Conservation (phyloP, 2,329 filamentous ascomycete genomes). For the Cordyceps farinosa region DNA sequence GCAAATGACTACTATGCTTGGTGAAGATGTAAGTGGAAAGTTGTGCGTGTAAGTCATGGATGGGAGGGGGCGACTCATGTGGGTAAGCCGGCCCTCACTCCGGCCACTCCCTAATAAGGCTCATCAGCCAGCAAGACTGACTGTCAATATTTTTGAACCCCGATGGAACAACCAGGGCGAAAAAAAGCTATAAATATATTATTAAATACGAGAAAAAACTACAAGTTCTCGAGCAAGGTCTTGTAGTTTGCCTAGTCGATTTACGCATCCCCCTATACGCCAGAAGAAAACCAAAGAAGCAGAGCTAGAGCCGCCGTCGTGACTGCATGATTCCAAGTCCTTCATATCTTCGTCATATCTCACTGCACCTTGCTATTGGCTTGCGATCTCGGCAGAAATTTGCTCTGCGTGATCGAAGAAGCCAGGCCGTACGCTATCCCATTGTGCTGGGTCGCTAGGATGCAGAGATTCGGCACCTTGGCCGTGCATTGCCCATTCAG, state of each 20-base stretch:
- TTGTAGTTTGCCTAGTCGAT: neutral
- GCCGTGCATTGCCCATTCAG: constrained; percentile 25
- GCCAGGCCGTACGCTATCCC: constrained; percentile 26
- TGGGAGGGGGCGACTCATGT: constrained; percentile 6
- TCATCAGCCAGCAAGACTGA: neutral
- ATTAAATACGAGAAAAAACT: neutral
- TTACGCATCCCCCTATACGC: neutral
- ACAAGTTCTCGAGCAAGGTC: neutral
- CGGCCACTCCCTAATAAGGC: neutral
- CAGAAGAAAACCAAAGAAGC: neutral
- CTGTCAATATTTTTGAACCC: neutral
- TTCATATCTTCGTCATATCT: neutral
- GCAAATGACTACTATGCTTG: neutral
- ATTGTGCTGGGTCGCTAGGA: constrained; percentile 21
- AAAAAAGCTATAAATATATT: neutral
- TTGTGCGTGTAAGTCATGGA: constrained; percentile 8
- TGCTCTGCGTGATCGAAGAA: constrained; percentile 28
- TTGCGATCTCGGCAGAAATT: constrained; percentile 24
- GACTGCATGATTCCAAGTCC: neutral
- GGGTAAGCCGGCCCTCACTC: constrained; percentile 1
- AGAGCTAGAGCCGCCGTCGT: neutral
- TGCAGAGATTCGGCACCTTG: constrained; percentile 23
- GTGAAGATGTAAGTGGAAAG: constrained; percentile 13
- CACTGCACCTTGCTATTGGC: neutral
- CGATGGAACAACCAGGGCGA: neutral